Evolutionary conservation across 1,284 basidiomycete genomes (phyloP).

Genomic region (Taiwanofungus camphoratus): DNA sequence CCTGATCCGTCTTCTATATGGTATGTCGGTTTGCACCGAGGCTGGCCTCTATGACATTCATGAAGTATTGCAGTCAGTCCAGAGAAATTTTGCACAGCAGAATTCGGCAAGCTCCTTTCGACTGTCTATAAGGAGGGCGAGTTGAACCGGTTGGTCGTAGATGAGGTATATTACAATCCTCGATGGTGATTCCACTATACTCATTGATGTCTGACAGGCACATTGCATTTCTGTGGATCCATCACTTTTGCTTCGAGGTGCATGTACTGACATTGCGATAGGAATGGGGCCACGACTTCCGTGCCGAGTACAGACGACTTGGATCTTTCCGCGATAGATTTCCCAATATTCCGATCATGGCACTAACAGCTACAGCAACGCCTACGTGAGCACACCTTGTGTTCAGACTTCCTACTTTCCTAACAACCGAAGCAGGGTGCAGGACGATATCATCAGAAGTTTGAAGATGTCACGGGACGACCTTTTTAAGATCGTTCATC

Average conservation of each 20-base stretch:
- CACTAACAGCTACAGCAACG: constrained; percentile 76
- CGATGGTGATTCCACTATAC: not conserved
- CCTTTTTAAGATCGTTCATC: constrained; percentile 63
- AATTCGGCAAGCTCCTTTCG: constrained; percentile 49
- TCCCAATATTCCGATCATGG: constrained; percentile 76
- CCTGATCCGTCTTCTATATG: constrained; percentile 63
- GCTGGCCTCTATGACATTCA: constrained; percentile 6
- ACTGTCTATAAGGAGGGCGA: constrained; percentile 47
- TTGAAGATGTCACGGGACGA: constrained; percentile 54
- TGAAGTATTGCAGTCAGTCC: constrained; percentile 53
- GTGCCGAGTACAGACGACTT: constrained; percentile 67
- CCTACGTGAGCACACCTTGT: constrained; percentile 35
- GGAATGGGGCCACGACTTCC: constrained; percentile 86
- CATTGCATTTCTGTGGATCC: constrained; percentile 76
- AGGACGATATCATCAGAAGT: constrained; percentile 62
- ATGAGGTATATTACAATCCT: constrained; percentile 62
- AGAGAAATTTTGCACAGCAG: constrained; percentile 57
- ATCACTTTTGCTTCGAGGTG: not conserved
- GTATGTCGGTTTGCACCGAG: constrained; percentile 33
- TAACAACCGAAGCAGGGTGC: constrained; percentile 35
- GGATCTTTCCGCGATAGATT: constrained; percentile 67
- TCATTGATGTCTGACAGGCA: constrained; percentile 47
- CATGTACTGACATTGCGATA: constrained; percentile 23
- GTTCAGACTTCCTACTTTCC: not conserved
- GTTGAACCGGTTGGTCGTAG: constrained; percentile 70